Evolutionary conservation across 2,329 filamentous ascomycete genomes (phyloP).

Genomic region (Penicillium fuscoglaucum): DNA sequence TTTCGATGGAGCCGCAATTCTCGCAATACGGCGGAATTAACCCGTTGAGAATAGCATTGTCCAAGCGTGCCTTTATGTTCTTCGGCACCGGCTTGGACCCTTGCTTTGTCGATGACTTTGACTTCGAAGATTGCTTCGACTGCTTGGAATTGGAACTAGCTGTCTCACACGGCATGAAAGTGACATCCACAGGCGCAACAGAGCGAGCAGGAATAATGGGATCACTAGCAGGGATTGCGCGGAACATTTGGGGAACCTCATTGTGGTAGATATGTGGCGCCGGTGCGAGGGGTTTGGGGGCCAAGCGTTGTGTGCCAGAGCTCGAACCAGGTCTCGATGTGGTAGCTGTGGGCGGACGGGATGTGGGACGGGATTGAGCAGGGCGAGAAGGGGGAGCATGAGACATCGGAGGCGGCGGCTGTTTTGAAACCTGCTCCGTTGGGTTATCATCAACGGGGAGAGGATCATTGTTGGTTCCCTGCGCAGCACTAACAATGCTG

Average conservation of each 20-base stretch:
- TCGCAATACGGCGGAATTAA: conserved; percentile 84
- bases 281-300: conserved; percentile 41
- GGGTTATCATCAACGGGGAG: conserved; percentile 21
- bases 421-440: conserved; percentile 24
- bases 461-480: conserved; percentile 24
- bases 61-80: conserved; percentile 57
- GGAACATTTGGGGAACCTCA: conserved; percentile 35
- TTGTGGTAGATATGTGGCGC: conserved; percentile 39
- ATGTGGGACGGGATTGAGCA: background rate
- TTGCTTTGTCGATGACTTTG: conserved; percentile 37
- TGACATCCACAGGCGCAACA: conserved; percentile 46
- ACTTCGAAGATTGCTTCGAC: conserved; percentile 29
- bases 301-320: conserved; percentile 32
- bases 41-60: conserved; percentile 68
- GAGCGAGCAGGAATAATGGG: conserved; percentile 39
- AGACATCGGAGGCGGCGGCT: conserved; percentile 23
- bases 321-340: conserved; percentile 42
- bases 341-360: conserved; percentile 5
- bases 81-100: conserved; percentile 65
- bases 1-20: conserved; percentile 94
- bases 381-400: conserved; percentile 27
- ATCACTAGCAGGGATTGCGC: conserved; percentile 52
- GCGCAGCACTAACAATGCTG: conserved; percentile 20
- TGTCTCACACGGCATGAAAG: conserved; percentile 41
- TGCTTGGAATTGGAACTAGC: background rate